Conservation (phyloP, 2,329 filamentous ascomycete genomes). For the Venturia effusa region DNA sequence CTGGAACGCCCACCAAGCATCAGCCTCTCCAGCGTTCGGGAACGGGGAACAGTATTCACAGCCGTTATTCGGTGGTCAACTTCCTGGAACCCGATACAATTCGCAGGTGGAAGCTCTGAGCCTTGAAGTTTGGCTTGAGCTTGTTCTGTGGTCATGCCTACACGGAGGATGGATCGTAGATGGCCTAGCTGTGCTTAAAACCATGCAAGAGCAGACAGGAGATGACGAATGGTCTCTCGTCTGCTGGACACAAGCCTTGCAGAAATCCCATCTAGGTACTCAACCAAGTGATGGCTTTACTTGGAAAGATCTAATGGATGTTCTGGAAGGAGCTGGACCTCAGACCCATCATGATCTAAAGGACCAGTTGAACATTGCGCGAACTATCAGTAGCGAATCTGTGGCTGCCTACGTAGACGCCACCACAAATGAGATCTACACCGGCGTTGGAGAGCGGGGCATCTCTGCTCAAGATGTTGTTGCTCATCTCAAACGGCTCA, state of each 20-base stretch:
- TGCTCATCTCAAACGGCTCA: constrained; percentile 24
- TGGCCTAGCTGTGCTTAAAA: constrained; percentile 29
- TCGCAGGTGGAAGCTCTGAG: constrained; percentile 27
- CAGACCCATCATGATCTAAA: background rate
- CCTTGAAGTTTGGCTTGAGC: constrained; percentile 40
- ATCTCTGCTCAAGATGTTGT: constrained; percentile 25
- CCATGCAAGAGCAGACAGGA: constrained; percentile 17
- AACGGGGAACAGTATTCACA: background rate
- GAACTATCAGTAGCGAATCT: constrained; percentile 48
- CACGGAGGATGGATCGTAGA: constrained; percentile 36
- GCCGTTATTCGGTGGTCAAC: background rate
- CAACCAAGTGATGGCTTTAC: background rate
- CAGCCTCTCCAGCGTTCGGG: constrained; percentile 19
- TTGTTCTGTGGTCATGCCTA: constrained; percentile 41
- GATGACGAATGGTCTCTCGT: constrained; percentile 22
- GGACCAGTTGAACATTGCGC: constrained; percentile 19
- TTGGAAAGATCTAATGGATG: constrained; percentile 1
- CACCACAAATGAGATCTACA: constrained; percentile 34
- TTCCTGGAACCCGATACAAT: constrained; percentile 21
- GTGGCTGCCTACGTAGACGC: constrained; percentile 45
- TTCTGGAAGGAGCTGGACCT: constrained; percentile 3
- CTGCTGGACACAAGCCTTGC: constrained; percentile 2
- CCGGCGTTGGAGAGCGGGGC: constrained; percentile 32
- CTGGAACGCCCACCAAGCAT: constrained; percentile 35
- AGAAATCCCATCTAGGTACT: background rate